These are phyloP conservation scores for Solanum appendiculatum DNA, from an alignment of 257 asterid genomes.

Conservation along the genomic window DNA sequence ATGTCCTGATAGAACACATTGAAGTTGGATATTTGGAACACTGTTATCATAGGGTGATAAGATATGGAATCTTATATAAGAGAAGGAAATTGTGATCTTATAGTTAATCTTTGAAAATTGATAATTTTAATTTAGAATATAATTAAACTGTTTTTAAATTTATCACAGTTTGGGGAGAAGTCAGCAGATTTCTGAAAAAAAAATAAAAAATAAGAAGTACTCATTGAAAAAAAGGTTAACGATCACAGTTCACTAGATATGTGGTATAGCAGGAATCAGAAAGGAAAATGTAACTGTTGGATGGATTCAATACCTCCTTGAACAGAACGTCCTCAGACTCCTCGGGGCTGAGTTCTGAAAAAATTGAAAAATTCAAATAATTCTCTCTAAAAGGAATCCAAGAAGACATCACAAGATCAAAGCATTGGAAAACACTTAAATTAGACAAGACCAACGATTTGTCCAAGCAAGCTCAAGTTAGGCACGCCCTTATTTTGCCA, in stretches of 20 bases:
- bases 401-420: neutral
- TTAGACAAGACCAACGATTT: neutral
- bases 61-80: neutral
- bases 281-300: neutral
- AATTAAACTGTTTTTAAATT: neutral
- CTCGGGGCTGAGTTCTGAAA: constrained; percentile 85
- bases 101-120: neutral
- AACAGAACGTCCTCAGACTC: constrained; percentile 97
- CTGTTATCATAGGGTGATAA: neutral
- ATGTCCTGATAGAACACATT: neutral
- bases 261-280: neutral
- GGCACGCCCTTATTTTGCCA: neutral
- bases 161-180: neutral
- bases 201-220: neutral
- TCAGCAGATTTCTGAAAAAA: neutral
- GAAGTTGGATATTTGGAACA: neutral
- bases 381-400: neutral
- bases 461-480: neutral
- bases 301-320: constrained; percentile 57
- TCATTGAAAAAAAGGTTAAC: neutral
- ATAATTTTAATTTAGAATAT: neutral
- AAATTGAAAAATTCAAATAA: neutral
- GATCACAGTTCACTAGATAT: neutral
- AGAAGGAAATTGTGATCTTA: neutral
- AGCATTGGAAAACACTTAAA: neutral